Conservation (phyloP, 441 rosid genomes). For the Pelargonium citronellum region DNA sequence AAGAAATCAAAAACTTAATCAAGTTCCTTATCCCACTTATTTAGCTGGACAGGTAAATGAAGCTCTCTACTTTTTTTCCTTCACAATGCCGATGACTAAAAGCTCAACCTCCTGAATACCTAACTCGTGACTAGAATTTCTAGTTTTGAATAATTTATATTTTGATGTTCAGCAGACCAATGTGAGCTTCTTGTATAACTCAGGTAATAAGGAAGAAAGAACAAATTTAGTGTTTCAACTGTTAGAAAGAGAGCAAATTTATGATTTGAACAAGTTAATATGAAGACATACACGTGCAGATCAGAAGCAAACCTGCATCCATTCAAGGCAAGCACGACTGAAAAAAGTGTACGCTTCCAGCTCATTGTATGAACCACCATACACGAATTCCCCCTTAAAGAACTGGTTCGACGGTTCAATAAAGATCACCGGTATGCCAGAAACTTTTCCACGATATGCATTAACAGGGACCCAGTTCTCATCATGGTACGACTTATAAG, state of each 20-base stretch:
- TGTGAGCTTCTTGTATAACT: conserved; percentile 5
- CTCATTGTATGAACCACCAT: conserved; percentile 53
- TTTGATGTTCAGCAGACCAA: neutral
- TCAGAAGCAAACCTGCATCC: conserved; percentile 49
- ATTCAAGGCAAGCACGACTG: conserved; percentile 57
- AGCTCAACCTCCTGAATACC: conserved; percentile 7
- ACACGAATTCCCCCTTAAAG: conserved; percentile 43
- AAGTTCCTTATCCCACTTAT: conserved; percentile 8
- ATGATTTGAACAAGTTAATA: conserved; percentile 10
- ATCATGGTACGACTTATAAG: conserved; percentile 40
- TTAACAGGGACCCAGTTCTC: conserved; percentile 41
- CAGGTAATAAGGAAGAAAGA: neutral
- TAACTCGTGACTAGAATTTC: neutral
- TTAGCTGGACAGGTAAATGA: conserved; percentile 18
- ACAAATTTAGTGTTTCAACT: neutral
- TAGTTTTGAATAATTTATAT: neutral
- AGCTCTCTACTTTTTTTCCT: conserved; percentile 11
- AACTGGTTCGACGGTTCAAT: conserved; percentile 50
- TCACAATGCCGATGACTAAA: conserved; percentile 12
- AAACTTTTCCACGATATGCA: conserved; percentile 44
- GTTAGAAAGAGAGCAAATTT: neutral
- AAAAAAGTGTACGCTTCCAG: conserved; percentile 51
- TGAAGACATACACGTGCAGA: neutral
- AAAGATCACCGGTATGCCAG: conserved; percentile 40
- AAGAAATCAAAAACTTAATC: conserved; percentile 16